phyloP scores from a whole-genome alignment of 306 rosid genomes.

The Dalbergia cultrata region DNA sequence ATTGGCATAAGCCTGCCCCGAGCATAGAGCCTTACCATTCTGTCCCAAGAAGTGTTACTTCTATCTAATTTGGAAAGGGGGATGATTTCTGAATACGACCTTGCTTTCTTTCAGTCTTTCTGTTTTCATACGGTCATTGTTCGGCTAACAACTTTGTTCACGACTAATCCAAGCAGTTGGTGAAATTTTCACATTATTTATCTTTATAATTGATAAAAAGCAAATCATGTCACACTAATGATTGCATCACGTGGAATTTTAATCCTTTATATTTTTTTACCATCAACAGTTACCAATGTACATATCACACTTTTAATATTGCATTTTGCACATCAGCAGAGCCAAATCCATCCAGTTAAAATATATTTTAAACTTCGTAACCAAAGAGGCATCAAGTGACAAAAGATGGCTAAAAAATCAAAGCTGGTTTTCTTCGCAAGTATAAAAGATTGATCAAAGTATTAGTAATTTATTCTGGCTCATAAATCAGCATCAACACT shows the following conservation, averaged over 20 bases:
- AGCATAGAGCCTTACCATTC: not conserved
- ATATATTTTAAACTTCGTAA: not conserved
- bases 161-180: not conserved
- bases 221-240: too few relatives aligned
- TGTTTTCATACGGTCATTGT: not conserved
- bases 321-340: not conserved
- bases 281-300: too few relatives aligned
- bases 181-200: too few relatives aligned
- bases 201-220: too few relatives aligned
- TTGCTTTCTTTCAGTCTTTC: not conserved
- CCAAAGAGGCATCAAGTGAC: not conserved
- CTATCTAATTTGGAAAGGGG: not conserved
- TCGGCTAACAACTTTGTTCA: not conserved
- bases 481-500: conserved; percentile 22
- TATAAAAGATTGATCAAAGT: not conserved
- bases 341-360: not conserved
- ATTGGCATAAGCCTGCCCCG: not conserved
- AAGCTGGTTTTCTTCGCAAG: not conserved
- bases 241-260: too few relatives aligned
- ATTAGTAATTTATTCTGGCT: conserved; percentile 11
- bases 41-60: not conserved
- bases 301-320: too few relatives aligned
- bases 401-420: not conserved
- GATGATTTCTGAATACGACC: not conserved
- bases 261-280: too few relatives aligned